These are phyloP conservation scores for Drechslerella coelobrocha DNA, from an alignment of 2,329 filamentous ascomycete genomes.

Conservation along the genomic window DNA sequence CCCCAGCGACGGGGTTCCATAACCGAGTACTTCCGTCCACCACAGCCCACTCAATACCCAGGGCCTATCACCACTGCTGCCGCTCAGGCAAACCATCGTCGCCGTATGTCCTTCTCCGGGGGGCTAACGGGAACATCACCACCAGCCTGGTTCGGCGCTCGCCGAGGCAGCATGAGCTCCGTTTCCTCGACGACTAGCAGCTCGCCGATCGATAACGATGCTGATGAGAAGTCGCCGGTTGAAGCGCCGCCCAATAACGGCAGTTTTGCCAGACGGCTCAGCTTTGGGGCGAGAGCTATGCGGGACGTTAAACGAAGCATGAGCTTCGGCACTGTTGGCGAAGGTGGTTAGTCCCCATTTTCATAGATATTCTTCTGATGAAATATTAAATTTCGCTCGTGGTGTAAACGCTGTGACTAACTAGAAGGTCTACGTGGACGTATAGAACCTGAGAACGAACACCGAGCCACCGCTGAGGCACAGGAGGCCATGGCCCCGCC, in stretches of 20 bases:
- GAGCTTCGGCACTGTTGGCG: constrained; percentile 65
- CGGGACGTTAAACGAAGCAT: constrained; percentile 62
- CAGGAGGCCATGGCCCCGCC: constrained; percentile 56
- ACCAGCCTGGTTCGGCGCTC: constrained; percentile 48
- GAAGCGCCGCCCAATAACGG: constrained; percentile 70
- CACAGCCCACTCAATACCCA: constrained; percentile 59
- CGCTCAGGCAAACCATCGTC: constrained; percentile 67
- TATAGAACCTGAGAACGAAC: constrained; percentile 52
- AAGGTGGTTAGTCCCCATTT: constrained; percentile 67
- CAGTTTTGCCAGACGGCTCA: constrained; percentile 83
- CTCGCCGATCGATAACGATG: constrained; percentile 59
- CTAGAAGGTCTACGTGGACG: constrained; percentile 56
- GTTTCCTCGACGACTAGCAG: constrained; percentile 59
- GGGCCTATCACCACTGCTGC: constrained; percentile 60
- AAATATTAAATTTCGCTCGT: too few species aligned
- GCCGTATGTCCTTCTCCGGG: constrained; percentile 76
- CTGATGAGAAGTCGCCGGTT: constrained; percentile 75
- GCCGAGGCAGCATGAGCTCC: constrained; percentile 54
- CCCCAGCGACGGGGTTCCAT: constrained; percentile 50
- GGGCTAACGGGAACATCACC: constrained; percentile 76
- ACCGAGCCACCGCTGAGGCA: constrained; percentile 13
- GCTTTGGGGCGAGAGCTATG: constrained; percentile 83
- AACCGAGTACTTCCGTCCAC: constrained; percentile 54
- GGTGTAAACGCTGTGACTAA: constrained; percentile 55
- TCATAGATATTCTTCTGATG: constrained; percentile 56